Conservation (phyloP, 441 rosid genomes). For the Corymbia calophylla region DNA sequence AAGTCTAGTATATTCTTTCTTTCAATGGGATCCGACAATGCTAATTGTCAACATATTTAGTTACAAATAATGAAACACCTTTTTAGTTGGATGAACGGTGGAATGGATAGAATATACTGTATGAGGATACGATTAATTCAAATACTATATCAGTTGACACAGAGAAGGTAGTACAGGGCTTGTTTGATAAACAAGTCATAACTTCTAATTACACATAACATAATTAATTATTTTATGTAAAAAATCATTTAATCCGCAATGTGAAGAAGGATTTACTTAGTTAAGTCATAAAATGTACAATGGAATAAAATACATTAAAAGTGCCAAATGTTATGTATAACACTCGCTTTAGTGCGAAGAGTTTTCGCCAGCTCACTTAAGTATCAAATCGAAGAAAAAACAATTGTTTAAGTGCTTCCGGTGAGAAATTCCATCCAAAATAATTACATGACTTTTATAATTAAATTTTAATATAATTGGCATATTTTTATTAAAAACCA, state of each 20-base stretch:
- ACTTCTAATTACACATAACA: neutral
- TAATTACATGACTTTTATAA: too few relatives aligned
- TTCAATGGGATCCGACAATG: neutral
- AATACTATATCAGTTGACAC: neutral
- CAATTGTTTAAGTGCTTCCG: too few relatives aligned
- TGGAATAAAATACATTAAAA: neutral
- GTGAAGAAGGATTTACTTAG: neutral
- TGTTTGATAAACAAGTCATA: neutral
- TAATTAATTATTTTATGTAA: neutral
- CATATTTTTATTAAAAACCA: too few relatives aligned
- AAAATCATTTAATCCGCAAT: neutral
- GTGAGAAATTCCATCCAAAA: too few relatives aligned
- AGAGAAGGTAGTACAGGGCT: neutral
- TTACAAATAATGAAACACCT: neutral
- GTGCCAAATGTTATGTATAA: too few relatives aligned
- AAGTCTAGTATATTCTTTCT: neutral
- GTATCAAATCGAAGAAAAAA: too few relatives aligned
- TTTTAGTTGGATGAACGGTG: neutral
- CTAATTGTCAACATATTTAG: neutral
- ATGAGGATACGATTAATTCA: accelerated
- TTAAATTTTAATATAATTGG: too few relatives aligned
- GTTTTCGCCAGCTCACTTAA: too few relatives aligned
- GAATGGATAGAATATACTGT: neutral
- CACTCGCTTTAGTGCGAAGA: too few relatives aligned
- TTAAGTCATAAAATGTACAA: neutral